Base-by-base conservation (phyloP, 2,329 filamentous ascomycete species). In the Colletotrichum salicis region DNA sequence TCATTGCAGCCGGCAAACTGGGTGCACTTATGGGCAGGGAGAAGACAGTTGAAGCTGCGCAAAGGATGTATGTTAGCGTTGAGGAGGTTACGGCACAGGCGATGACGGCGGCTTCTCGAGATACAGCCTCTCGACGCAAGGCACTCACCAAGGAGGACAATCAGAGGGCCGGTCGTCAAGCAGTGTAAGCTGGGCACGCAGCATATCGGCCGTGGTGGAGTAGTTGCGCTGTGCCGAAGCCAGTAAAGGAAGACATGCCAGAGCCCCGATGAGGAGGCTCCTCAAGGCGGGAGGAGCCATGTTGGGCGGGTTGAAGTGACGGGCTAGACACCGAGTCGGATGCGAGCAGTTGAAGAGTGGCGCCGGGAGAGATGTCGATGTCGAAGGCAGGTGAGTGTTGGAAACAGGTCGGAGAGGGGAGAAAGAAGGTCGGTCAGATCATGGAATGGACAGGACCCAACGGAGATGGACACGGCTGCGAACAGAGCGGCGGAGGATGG, bases 11-110 rank as follows among this genome's bases (percentile, higher is more conserved):
- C 88, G 45, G 95, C 93, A 80, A 93, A 99, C 83, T 99, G 96
- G 74, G 94, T 91, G 82, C 96, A 99, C 74, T 91, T 91, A 81
- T 97, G 97, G 74, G 94, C 94, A 33, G 96, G 95, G 19, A 99
- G 89, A 70, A 98, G 93, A 85, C 96, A 99, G 89, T 99, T 98
- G 88, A 99, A 99, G 86, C 96, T 96, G 75, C 77, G 78, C 11
- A 22, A 79, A 81, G 70, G 77, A 13, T 12, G 48, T 41, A n/a
- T 10, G 66, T 80, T 70, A 79, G 76, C 60, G 67, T 51, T 52
- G 52, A 60, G 1, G 48, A 15, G 11, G 51, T 52, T 22, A 56
- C 51, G 37, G 48, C 63, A 52, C 51, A 54, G 33, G 33, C 5
- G 19, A 22, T n/a, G 27, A 33, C 12, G 24, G 24, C 66, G 31